Conservation (phyloP, 2,329 filamentous ascomycete genomes). For the Hypoxylon sp. region DNA sequence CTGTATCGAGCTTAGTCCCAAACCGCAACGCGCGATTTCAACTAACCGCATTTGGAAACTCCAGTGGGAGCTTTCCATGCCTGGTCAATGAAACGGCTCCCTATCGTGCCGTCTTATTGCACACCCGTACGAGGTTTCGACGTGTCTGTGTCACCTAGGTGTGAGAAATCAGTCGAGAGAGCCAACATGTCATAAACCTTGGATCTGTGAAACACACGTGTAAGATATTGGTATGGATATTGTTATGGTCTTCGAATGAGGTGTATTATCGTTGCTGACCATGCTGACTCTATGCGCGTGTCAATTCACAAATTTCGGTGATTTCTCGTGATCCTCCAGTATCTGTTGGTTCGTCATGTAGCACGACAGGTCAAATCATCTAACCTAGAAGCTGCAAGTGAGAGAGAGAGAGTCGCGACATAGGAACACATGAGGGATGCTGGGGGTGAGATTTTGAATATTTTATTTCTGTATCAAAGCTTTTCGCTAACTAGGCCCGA, state of each 20-base stretch:
- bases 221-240: conserved; percentile 5
- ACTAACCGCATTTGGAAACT: conserved; percentile 4
- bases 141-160: conserved; percentile 2
- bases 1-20: conserved; percentile 2
- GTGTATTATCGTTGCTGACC: not conserved
- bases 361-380: conserved; percentile 8
- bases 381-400: not conserved
- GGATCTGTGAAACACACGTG: not conserved
- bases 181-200: not conserved
- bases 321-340: conserved; percentile 3
- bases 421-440: not conserved
- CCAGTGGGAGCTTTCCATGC: not conserved
- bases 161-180: not conserved
- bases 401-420: not conserved
- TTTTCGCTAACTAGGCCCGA: conserved; percentile 10
- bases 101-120: conserved; percentile 17
- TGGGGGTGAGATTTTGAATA: conserved; percentile 11
- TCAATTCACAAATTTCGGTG: not conserved
- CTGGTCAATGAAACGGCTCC: conserved; percentile 8
- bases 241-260: conserved; percentile 4
- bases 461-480: conserved; percentile 18
- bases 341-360: not conserved
- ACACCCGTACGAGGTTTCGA: not conserved
- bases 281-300: not conserved
- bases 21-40: not conserved